Evolutionary conservation across 192 early-diverging fungal species (phyloP).

Genomic region (Gryganskiella cystojenkinii): DNA sequence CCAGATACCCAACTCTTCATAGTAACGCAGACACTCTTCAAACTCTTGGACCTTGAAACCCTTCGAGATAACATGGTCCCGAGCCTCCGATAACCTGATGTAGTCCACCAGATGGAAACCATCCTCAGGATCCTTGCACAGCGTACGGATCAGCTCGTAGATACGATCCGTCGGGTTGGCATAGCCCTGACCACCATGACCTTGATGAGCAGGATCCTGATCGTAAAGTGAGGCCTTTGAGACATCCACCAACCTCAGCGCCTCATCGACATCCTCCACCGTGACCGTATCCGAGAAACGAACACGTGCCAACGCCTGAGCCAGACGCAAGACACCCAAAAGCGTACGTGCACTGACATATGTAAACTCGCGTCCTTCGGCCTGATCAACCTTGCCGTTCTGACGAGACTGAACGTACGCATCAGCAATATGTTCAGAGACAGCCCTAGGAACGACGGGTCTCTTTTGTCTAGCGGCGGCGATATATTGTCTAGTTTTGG

Average conservation of each 20-base stretch:
- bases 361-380: conserved; percentile 70
- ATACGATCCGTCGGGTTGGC: conserved; percentile 72
- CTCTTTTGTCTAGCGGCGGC: conserved; percentile 78
- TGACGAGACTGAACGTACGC: conserved; percentile 84
- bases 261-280: conserved; percentile 86
- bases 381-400: conserved; percentile 66
- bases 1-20: conserved; percentile 77
- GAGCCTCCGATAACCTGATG: conserved; percentile 69
- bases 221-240: conserved; percentile 88
- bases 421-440: conserved; percentile 89
- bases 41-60: conserved; percentile 83
- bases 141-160: conserved; percentile 81
- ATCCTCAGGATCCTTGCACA: conserved; percentile 69
- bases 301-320: conserved; percentile 85
- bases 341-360: conserved; percentile 89
- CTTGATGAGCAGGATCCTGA: conserved; percentile 51
- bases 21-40: conserved; percentile 72
- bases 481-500: conserved; percentile 80
- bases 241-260: conserved; percentile 89
- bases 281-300: conserved; percentile 74
- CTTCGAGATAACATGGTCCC: conserved; percentile 73
- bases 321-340: conserved; percentile 85
- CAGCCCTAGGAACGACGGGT: conserved; percentile 78
- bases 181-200: conserved; percentile 52
- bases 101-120: conserved; percentile 65